Base-by-base conservation (phyloP, 1,284 basidiomycete genomes). In the Taiwanofungus camphoratus region DNA sequence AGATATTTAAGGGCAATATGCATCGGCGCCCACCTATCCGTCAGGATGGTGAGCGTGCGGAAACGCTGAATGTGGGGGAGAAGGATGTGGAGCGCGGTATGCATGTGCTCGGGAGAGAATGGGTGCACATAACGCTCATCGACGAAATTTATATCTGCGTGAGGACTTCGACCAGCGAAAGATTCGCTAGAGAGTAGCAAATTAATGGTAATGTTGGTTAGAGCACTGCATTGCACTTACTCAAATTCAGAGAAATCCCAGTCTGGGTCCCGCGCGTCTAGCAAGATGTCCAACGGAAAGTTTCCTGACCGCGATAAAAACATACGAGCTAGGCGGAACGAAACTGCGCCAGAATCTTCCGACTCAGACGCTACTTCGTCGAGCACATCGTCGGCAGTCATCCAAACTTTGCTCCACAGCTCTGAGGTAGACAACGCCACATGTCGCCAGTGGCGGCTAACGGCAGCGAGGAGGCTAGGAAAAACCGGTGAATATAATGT, bases 21-120 rank as follows among this genome's bases (percentile, higher is more conserved):
- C 70, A 78, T 72, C 4, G 71, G 74, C 21, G 65, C 59, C 66
- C 70, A 76, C 15, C 70, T 67, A 53, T 78, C 73, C 15, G 73
- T 77, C 33, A 77, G 65, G 48, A 79, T 67, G 31, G 62, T 63
- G 36, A 77, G 53, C 7, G 71, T 70, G n/a, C 68, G 65, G 70
- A 74, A 76, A 19, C 76, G 70, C 13, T 52, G 50, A 38, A 77
- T 49, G 44, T 76, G 68, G 39, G 73, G 68, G 23, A 74, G 55
- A 24, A 77, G 58, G 19, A 73, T 56, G 40, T 65, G 59, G 45
- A 77, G 56, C 41, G 64, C 61, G 30, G 58, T 53, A 42, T 54
- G 56, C 67, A 76, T 75, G 49, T 73, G 66, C 15, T 58, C 51
- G 15, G 64, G 45, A 29, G 63, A 53, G 55, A 77, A 76, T 18